Evolutionary conservation across 2,329 filamentous ascomycete genomes (phyloP), one percentile per base, ranked within the genome.

Genomic region (Emmonsiellopsis sp.): DNA sequence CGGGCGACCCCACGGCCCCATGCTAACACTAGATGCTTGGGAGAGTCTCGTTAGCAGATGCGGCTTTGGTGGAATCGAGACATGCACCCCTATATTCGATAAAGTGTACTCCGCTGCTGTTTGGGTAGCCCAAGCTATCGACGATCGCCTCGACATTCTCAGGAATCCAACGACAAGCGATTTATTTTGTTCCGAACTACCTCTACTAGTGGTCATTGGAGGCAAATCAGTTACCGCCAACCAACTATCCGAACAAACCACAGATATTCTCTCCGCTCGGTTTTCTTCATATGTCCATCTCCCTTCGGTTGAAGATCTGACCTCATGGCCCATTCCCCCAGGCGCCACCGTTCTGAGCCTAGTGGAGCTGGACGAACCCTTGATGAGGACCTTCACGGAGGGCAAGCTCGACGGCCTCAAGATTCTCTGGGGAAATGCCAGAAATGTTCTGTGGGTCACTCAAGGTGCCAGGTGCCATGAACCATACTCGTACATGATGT

Each of bases 341-440:
- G 9, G n/a, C 21, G 10, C 44, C 1, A 31, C 44, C 3, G 44
- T 47, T n/a, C 44, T 47, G 7, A 31, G 9, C 10, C 44, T 47
- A 9, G 44, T n/a, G n/a, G 44, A 47, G 7, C n/a, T 47, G 31
- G 44, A 47, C n/a, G 65, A 66, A 40, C 52, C 60, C 17, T 60
- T 64, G 9, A 52, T 54, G 13, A 57, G 53, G 39, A 44, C 51
- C 21, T 40, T 62, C 9, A 53, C 55, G 21, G 9, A 43, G 21
- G 44, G 46, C 31, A 62, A 53, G 21, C 17, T 60, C 31, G 55
- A 59, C 10, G 54, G 14, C 2, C 17, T 65, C 6, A 55, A 64
- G 51, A 40, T 39, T 21, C 7, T 56, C 11, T 45, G 33, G 21
- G 14, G 42, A n/a, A 34, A 46, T 33, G 42, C 48, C 21, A 11